These are phyloP conservation scores for Penicillium waksmanii DNA, from an alignment of 495 filamentous ascomycete species.

Conservation along the genomic window DNA sequence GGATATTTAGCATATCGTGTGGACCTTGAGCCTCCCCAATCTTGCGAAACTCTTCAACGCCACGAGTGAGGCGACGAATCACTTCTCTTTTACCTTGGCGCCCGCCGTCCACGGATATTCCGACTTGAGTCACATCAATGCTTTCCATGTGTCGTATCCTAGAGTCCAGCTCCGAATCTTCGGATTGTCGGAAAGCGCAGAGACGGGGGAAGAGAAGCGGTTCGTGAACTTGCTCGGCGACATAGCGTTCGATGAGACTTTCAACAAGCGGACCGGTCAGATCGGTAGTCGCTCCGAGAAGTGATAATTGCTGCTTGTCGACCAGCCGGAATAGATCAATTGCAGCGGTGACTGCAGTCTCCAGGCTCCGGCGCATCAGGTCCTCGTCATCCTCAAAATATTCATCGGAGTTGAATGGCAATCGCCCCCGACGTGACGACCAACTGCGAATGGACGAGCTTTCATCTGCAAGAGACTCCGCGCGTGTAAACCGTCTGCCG, in stretches of 20 bases:
- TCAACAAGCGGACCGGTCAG: conserved; percentile 92
- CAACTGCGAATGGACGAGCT: conserved; percentile 41
- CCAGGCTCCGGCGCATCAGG: conserved; percentile 79
- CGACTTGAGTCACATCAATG: conserved; percentile 93
- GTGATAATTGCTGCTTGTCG: conserved; percentile 91
- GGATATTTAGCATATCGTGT: conserved; percentile 90
- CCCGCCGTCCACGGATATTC: conserved; percentile 78
- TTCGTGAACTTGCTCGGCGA: conserved; percentile 91
- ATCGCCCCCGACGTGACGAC: conserved; percentile 39
- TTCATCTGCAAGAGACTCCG: conserved; percentile 34
- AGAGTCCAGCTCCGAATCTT: conserved; percentile 89
- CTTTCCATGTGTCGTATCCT: conserved; percentile 91
- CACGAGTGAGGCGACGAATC: conserved; percentile 68
- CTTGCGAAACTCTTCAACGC: conserved; percentile 87
- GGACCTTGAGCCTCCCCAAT: conserved; percentile 83
- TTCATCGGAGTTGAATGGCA: conserved; percentile 53
- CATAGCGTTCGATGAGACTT: conserved; percentile 91
- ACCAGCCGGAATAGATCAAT: conserved; percentile 96
- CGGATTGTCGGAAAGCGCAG: conserved; percentile 72
- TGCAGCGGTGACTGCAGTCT: conserved; percentile 88
- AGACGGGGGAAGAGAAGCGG: conserved; percentile 81
- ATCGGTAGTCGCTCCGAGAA: conserved; percentile 90
- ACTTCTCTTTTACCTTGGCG: conserved; percentile 72
- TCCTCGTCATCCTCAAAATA: conserved; percentile 85
- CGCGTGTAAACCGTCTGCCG: conserved; percentile 27